Base-by-base conservation (phyloP, 2,329 filamentous ascomycete species). In the Claviceps africana region DNA sequence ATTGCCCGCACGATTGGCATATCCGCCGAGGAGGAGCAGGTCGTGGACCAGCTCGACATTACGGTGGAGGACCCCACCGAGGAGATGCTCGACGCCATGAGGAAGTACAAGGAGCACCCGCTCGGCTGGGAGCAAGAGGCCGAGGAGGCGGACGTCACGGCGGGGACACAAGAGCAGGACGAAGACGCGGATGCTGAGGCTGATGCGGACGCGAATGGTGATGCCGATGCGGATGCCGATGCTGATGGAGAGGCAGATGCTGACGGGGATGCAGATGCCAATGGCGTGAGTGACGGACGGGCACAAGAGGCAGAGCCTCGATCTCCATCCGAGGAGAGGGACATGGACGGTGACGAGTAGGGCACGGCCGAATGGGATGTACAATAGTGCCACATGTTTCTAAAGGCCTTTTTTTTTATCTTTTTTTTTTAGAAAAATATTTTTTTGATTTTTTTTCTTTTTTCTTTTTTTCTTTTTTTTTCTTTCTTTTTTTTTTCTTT, bases 31-130 rank as follows among this genome's bases (percentile, higher is more conserved):
- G 70, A 75, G 51, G 71, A 75, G 53, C 69, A 75, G 59, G 70
- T 73, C 40, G 68, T 81, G 13, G 77, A 82, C 57, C 72, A 79
- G 58, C 67, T 81, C 47, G 74, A 80, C 50, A 67, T 82, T 25
- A 70, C 68, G 9, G 69, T 83, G 15, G 69, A 74, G 33, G 77
- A 81, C 43, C 78, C 79, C 8, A 71, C 69, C 31, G 77, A 80
- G 46, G 72, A 76, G 15, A 72, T 78, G 61, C 67, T 65, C 45
- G 67, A 68, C n/a, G 69, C 73, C 55, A 75, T 81, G 65, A 70
- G 71, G 53, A 61, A 69, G 50, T 82, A 75, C 67, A 73, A 72
- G 61, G 69, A 70, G 22, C 67, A 78, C 55, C 78, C 78, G 3
- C 72, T 77, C 30, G 74, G 74, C 21, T 72, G 68, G 56, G 63